Base-by-base conservation (phyloP, 2,329 filamentous ascomycete species). In the Aplosporella prunicola region DNA sequence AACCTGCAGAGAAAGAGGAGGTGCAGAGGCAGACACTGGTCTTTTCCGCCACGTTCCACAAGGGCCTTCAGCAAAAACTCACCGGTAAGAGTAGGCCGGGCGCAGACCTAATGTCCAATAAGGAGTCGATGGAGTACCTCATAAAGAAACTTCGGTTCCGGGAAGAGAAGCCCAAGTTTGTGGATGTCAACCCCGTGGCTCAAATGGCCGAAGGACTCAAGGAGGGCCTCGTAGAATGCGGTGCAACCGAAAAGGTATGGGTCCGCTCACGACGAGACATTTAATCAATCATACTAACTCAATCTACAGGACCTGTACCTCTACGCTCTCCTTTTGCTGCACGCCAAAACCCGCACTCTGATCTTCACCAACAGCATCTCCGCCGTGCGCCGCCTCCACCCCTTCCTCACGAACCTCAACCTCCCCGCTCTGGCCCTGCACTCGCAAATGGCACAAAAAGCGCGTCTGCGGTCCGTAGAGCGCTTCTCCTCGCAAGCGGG, bases 301-400 rank as follows among this genome's bases (percentile, higher is more conserved):
- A 16, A 5, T 5, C 13, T 10, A 18, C 42, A 83, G 74, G 91
- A 98, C 58, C 76, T 98, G 8, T 96, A 89, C 47, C 78, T 96
- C 26, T 98, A 98, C 61, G 74, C 87, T 0, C 69, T 94, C 7
- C 71, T 96, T 0, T 71, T 95, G 2, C 76, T 93, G 40, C 82
- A 94, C 54, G 79, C 84, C 2, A 80, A 80, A 32, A 74, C 80
- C 24, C 82, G 88, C 20, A 87, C 85, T 0, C 69, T 98, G 3
- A 78, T 98, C 32, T 98, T 98, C 58, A 87, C 88, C 18, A 98
- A 98, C 64, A 94, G 88, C 29, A 95, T 98, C 58, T 84, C 83
- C 35, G 82, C 89, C 3, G 89, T 94, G 35, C 81, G 87, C 29
- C 84, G 91, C 24, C 68, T 98, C 9, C 78, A 81, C 0, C 85